Conservation (phyloP, 2,329 filamentous ascomycete genomes). For the Endoconidiophora laricicola region DNA sequence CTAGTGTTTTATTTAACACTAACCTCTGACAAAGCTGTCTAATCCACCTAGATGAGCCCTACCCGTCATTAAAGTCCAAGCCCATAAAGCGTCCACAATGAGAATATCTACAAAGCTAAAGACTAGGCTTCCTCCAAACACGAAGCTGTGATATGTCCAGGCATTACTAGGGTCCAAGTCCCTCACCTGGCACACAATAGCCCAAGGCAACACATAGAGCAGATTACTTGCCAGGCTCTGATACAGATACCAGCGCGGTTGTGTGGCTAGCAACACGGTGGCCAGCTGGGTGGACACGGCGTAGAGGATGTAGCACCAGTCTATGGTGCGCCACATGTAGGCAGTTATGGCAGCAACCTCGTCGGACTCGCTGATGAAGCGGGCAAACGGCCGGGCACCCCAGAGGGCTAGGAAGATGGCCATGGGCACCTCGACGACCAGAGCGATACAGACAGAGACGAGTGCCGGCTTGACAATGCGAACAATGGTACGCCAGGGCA, state of each 20-base stretch:
- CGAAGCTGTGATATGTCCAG: slow-evolving; percentile 49
- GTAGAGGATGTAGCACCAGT: slow-evolving; percentile 56
- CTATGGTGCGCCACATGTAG: slow-evolving; percentile 47
- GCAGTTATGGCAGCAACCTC: slow-evolving; percentile 42
- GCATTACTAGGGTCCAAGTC: slow-evolving; percentile 34
- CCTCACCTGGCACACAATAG: slow-evolving; percentile 40
- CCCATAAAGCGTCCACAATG: slow-evolving; percentile 34
- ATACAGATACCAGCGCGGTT: slow-evolving; percentile 49
- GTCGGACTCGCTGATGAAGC: slow-evolving; percentile 40
- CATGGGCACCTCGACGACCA: slow-evolving; percentile 43
- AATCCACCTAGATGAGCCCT: slow-evolving; percentile 13
- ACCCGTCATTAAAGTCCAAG: slow-evolving; percentile 30
- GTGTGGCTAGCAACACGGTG: slow-evolving; percentile 45
- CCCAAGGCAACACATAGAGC: slow-evolving; percentile 54
- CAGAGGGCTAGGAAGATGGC: slow-evolving; percentile 44
- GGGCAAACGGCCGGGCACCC: slow-evolving; percentile 43
- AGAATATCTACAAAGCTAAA: slow-evolving; percentile 46
- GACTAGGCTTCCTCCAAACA: slow-evolving; percentile 52
- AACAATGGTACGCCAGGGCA: slow-evolving; percentile 14
- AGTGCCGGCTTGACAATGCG: slow-evolving; percentile 36
- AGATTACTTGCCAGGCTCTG: slow-evolving; percentile 52
- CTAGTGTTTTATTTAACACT: no score
- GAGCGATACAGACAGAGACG: slow-evolving; percentile 32
- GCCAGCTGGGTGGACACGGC: slow-evolving; percentile 48
- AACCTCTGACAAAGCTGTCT: no score